Evolutionary conservation across 176 grass and related monocot species (phyloP), one percentile per base, ranked within the genome.

Genomic region (Neostapfia colusana): DNA sequence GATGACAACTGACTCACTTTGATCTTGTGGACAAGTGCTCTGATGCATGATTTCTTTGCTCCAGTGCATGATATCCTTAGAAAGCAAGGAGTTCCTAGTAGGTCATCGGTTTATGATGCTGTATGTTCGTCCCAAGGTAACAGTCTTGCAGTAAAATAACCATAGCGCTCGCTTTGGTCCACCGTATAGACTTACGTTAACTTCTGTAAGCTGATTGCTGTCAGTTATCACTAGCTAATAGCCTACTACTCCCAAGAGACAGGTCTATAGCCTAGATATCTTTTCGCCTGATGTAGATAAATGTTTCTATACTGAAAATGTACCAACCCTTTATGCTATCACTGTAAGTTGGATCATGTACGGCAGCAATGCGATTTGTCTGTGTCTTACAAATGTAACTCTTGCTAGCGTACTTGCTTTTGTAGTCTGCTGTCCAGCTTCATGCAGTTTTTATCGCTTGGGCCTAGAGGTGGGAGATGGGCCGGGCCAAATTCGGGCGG

Each of bases 1-100:
- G 23, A 26, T 16, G 23, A 72, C 90, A 67, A 91, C 95, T 1
- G 70, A 88, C 18, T 92, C 87, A 0, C 70, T 98, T 95, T 27
- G 81, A 99, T 82, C 86, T 99, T 23, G 76, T 95, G 23, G 87
- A 95, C 36, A 95, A 86, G 62, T 99, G 95, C 91, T 43, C 74
- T 95, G 5, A 70, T 25, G 65, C 95, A 99, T 21, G 49, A 77
- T 8, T 95, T 99, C 74, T 95, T 99, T 73, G 39, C 40, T 45
- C 65, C 80, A 2, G 90, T 85, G 74, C 82, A 46, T 74, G 89
- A 92, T 39, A 71, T 35, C 59, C 37, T 92, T 8, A 86, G 67
- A 38, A 88, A 81, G 76, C 84, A 36, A 8, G 88, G 63, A 48
- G 63, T 69, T 26, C 50, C 28, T 28, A 88, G 79, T 57, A 85